Percentiles rank a stretch among this genome's conserved stretches.
phyloP scores from a whole-genome alignment of 2,329 filamentous ascomycete genomes.

The Fusarium virguliforme region DNA sequence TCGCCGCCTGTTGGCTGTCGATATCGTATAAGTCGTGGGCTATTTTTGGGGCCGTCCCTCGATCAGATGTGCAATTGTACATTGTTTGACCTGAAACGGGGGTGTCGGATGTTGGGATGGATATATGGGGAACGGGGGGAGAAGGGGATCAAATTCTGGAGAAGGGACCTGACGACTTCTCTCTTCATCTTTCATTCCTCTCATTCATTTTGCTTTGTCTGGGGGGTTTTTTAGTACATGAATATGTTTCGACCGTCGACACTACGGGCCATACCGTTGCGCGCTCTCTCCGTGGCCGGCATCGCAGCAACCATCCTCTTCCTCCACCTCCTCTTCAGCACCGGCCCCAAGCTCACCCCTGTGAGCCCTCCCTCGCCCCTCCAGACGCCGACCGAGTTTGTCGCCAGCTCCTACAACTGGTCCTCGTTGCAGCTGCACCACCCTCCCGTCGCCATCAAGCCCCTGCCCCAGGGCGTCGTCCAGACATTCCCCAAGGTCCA shows the following conservation, averaged over 20 bases:
- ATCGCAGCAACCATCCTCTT: not conserved
- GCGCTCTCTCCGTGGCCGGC: conserved; percentile 1
- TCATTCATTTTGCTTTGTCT: conserved; percentile 2
- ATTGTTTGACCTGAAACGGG: conserved; percentile 10
- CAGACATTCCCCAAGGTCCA: conserved; percentile 53
- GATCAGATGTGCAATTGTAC: conserved; percentile 3
- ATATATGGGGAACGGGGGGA: conserved; percentile 9
- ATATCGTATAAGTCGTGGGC: not conserved
- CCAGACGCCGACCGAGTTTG: conserved; percentile 31
- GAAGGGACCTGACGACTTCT: not conserved
- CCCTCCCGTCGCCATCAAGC: conserved; percentile 54
- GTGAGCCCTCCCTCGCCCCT: not conserved
- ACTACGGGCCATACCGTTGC: conserved; percentile 7
- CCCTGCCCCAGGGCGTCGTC: conserved; percentile 51
- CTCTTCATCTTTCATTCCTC: not conserved
- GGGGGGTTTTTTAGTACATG: not conserved
- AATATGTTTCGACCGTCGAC: conserved; percentile 6
- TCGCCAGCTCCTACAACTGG: conserved; percentile 55
- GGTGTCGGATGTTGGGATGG: conserved; percentile 11
- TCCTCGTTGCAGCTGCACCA: conserved; percentile 47
- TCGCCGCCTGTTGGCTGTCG: conserved; percentile 4
- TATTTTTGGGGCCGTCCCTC: conserved; percentile 3
- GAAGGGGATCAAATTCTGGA: conserved; percentile 2
- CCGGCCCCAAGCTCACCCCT: not conserved
- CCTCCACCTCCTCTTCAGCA: conserved; percentile 3